Conservation (phyloP, 208 protist species). For the Naegleria lovaniensis region DNA sequence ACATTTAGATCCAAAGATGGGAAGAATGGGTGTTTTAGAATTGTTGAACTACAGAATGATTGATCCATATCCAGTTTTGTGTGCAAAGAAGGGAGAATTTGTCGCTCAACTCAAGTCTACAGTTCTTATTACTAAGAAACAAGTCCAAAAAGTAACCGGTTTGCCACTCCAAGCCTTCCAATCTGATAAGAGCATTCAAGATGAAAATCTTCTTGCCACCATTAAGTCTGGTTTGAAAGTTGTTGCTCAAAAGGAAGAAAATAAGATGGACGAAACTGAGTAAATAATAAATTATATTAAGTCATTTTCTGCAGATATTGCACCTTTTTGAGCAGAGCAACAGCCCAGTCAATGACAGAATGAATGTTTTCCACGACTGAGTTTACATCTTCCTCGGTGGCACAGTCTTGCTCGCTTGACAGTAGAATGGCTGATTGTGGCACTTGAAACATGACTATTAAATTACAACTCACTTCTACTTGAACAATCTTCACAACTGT, state of each 20-base stretch:
- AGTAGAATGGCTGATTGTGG: background rate
- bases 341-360: background rate
- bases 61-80: slow-evolving; percentile 92
- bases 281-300: slow-evolving; percentile 5
- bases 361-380: background rate
- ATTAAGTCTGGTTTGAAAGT: background rate
- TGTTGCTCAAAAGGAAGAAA: background rate
- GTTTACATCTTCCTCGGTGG: background rate
- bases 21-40: slow-evolving; percentile 86
- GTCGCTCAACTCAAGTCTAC: slow-evolving; percentile 7
- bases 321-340: background rate
- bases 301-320: background rate
- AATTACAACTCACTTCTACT: background rate
- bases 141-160: background rate
- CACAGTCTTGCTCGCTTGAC: background rate
- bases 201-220: background rate
- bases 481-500: background rate
- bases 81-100: slow-evolving; percentile 67
- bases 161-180: background rate
- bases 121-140: background rate
- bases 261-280: background rate
- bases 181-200: background rate
- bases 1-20: slow-evolving; percentile 81
- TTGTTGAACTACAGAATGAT: slow-evolving; percentile 88
- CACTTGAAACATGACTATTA: background rate